Evolutionary conservation across 139 green algal genomes (phyloP).

Genomic region (Gonium pectorale): DNA sequence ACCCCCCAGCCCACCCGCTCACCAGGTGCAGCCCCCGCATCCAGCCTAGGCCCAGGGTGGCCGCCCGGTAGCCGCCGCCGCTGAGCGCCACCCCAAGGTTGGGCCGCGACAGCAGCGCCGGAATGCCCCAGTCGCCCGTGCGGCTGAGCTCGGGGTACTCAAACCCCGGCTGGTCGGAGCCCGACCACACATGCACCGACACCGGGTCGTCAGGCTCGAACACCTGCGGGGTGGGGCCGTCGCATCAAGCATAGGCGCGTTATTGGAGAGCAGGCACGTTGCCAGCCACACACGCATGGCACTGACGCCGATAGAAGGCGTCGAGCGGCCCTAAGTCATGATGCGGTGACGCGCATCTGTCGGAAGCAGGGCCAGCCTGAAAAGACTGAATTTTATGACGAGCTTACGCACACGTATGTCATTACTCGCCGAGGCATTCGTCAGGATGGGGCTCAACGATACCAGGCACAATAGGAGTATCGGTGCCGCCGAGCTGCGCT

Average conservation of each 20-base stretch:
- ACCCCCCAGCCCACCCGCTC: neutral
- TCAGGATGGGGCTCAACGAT: no score
- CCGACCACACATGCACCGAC: constrained; percentile 8
- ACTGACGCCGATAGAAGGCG: no score
- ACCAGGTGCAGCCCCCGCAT: constrained; percentile 42
- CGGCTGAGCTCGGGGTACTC: constrained; percentile 38
- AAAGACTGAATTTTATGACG: no score
- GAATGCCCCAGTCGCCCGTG: constrained; percentile 32
- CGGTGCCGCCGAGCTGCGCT: no score
- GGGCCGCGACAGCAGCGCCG: constrained; percentile 31
- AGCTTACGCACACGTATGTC: no score
- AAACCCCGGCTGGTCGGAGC: constrained; percentile 12
- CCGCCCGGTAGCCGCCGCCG: constrained; percentile 50
- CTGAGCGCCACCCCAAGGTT: constrained; percentile 46
- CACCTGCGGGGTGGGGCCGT: constrained; percentile 3
- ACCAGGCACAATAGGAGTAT: no score
- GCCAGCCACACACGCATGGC: neutral
- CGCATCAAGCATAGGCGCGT: no score
- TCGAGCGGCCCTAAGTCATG: no score
- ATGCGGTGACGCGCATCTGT: no score
- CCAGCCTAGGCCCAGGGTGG: constrained; percentile 38
- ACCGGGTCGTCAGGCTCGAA: neutral
- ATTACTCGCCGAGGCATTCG: no score
- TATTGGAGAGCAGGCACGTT: neutral
- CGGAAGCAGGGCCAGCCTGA: no score